A percentile compares a stretch with the other conserved stretches of the same genome.
phyloP scores from a whole-genome alignment of 2,329 filamentous ascomycete species.

The Trichoderma atroviride region DNA sequence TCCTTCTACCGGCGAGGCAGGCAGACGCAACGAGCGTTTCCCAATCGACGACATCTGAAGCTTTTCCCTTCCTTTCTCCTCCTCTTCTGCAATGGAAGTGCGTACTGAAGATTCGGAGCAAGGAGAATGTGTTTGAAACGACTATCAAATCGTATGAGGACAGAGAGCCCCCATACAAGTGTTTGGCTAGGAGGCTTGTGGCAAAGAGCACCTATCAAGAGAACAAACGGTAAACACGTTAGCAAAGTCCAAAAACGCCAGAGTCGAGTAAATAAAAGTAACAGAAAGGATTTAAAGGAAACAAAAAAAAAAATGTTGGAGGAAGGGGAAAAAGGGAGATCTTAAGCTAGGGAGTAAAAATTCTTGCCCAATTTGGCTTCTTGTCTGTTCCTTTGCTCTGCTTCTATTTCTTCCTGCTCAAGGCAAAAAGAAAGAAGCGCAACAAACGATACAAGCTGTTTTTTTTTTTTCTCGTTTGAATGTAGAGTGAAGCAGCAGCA shows the following conservation, averaged over 20 bases:
- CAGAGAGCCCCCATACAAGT: not conserved
- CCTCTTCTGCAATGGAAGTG: not conserved
- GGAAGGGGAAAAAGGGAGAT: not conserved
- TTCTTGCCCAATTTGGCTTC: not conserved
- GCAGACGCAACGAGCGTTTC: conserved; percentile 13
- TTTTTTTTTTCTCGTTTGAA: not conserved
- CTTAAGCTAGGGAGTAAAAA: not conserved
- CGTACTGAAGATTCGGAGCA: not conserved
- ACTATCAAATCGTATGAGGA: not conserved
- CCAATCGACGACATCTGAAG: not conserved
- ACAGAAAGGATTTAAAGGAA: too few relatives aligned
- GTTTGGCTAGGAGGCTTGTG: not conserved
- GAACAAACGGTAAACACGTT: not conserved
- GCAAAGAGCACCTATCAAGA: not conserved
- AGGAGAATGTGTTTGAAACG: not conserved
- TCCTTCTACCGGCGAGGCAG: not conserved
- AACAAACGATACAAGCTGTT: not conserved
- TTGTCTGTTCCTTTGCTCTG: not conserved
- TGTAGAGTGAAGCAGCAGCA: not conserved
- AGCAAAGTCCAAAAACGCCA: not conserved
- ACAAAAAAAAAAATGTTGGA: too few relatives aligned
- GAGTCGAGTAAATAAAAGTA: not conserved
- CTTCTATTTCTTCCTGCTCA: not conserved
- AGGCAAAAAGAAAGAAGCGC: not conserved
- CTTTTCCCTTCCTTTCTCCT: not conserved